Evolutionary conservation across 2,329 filamentous ascomycete genomes (phyloP), one percentile per base, ranked within the genome.

Genomic region (Arthrocladium fulminans): DNA sequence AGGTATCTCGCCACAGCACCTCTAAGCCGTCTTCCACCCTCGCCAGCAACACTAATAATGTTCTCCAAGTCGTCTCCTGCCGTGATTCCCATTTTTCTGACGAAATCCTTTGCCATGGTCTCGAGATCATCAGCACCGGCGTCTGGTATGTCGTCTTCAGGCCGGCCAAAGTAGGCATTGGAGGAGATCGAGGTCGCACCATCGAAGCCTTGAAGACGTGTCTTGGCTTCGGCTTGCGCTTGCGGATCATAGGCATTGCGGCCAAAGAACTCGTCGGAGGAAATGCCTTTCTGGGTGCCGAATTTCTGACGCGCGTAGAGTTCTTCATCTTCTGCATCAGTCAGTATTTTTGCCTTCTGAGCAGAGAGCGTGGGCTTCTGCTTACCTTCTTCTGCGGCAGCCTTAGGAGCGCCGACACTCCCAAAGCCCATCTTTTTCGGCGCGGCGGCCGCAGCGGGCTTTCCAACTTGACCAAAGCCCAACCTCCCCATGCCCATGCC

Each of bases 241-340:
- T 75, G 75, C 30, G 89, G 81, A 64, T 98, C 89, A 67, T 83
- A 97, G 48, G 78, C 72, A 46, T 88, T 87, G 65, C 92, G 90
- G 61, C 90, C 88, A 64, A 98, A 98, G 75, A 94, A 98, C 65
- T 98, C 92, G 65, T 98, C 92, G 0, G 89, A 96, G 0, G 88
- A 96, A 58, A 98, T 98, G 59, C 86, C 86, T 74, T 97, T 97
- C 66, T 98, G 92, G 37, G 69, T 70, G 52, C 89, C 90, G 61
- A 98, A 98, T 67, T 95, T 95, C 62, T 79, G 73, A 60, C 86
- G 85, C 4, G 89, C 88, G 63, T 87, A 94, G 61, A 80, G 81
- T 61, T 96, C 81, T 47, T 84, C 82, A 50, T 96, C 88, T 41
- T 80, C 77, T 74, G 59, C 15, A 55, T 32, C 20, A n/a, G 42